A percentile compares a stretch with the other conserved stretches of the same genome.
Evolutionary conservation across 176 grass and related monocot genomes (phyloP).

Genomic region (Otatea glauca): DNA sequence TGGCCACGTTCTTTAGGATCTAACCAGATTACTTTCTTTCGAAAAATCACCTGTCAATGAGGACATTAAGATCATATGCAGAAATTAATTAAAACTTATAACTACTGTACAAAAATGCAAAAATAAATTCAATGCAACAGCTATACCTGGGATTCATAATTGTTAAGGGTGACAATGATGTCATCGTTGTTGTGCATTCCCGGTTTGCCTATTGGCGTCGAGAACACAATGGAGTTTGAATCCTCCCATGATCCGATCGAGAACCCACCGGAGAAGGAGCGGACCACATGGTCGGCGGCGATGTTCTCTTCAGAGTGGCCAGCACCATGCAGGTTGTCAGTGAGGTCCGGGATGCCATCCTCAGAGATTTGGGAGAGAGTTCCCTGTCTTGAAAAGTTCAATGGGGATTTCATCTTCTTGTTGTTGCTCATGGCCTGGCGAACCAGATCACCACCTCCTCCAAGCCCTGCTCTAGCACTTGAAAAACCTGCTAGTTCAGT

Average conservation of each 20-base stretch:
- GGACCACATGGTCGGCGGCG: neutral
- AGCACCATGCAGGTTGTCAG: constrained; percentile 37
- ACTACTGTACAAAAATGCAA: neutral
- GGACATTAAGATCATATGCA: neutral
- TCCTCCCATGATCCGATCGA: constrained; percentile 80
- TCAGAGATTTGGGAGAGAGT: constrained; percentile 74
- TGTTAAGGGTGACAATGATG: constrained; percentile 51
- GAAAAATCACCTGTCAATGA: neutral
- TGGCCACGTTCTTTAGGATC: neutral
- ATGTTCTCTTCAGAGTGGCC: constrained; percentile 45
- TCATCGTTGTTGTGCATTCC: constrained; percentile 52
- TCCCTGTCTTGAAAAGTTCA: constrained; percentile 57
- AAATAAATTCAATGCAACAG: neutral
- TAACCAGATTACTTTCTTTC: neutral
- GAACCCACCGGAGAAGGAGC: constrained; percentile 58
- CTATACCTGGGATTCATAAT: constrained; percentile 68
- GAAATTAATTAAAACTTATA: neutral
- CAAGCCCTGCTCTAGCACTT: constrained; percentile 36
- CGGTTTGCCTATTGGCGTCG: constrained; percentile 46
- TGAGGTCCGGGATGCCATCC: constrained; percentile 53
- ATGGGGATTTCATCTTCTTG: constrained; percentile 54
- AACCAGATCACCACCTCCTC: constrained; percentile 22
- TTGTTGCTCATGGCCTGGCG: constrained; percentile 41
- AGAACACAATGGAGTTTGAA: constrained; percentile 75
- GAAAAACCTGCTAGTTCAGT: constrained; percentile 42